Evolutionary conservation across 805 yeast species (phyloP), one percentile per base, ranked within the genome.

Genomic region (Ogataea nonfermentans): DNA sequence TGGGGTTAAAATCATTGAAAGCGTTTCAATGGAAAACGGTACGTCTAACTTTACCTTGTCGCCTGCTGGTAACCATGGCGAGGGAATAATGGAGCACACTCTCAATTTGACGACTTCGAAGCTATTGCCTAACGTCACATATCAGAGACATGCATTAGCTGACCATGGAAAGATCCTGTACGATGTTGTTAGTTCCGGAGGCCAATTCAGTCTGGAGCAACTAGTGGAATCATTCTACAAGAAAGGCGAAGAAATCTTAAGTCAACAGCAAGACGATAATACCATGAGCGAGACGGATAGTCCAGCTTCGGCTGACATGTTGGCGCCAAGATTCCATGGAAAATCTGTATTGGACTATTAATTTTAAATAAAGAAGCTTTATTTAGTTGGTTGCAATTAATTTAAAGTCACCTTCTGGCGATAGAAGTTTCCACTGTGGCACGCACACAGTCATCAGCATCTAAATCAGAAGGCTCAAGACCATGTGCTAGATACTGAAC

Each of bases 11-110:
- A 39, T 59, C 4, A 37, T 66, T 39, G 46, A 57, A 9, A 45
- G 63, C 17, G 40, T 47, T 19, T 54, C 59, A 7, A 44, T 47
- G 16, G 78, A 74, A 47, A 65, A 67, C 31, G 81, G 79, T 15
- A 62, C 72, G 2, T 71, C 80, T 0, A 45, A 46, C 7, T 73
- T 59, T 48, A 63, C 69, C 1, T 30, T 73, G 3, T 59, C 73
- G 6, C 70, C 71, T n/a, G 30, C 41, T 8, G 78, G 78, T 3
- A 73, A 74, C 47, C 57, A 63, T 44, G 80, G 79, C 1, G 46
- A 48, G n/a, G 79, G 77, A 6, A 37, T 51, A 3, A 49, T 62
- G 24, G 53, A 61, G 50, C 51, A 70, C 63, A 37, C 59, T 44
- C 44, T 71, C 46, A 54, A 57, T 15, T 35, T 56, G 31, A 37